Evolutionary conservation across 805 yeast species (phyloP).

Genomic region (Candida wancherniae): DNA sequence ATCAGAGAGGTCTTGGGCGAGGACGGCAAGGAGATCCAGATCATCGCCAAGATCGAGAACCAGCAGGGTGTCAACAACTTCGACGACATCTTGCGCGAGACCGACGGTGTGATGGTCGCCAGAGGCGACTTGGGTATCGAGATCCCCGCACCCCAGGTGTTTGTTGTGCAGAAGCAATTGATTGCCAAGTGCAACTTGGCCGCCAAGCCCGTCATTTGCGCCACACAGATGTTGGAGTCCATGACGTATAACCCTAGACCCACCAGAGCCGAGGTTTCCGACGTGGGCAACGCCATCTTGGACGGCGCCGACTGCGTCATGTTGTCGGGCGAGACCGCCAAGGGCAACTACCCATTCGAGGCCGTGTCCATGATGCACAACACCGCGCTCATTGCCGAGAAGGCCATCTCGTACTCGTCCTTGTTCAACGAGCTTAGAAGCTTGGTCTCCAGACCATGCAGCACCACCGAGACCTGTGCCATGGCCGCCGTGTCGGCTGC

Average conservation of each 20-base stretch:
- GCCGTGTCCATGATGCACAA: constrained; percentile 99
- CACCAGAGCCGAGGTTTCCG: constrained; percentile 99
- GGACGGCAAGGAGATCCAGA: constrained; percentile 93
- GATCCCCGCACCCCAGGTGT: constrained; percentile 98
- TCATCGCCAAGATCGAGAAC: constrained; percentile 96
- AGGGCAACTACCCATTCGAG: constrained; percentile 97
- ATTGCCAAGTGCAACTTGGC: constrained; percentile 99
- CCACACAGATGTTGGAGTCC: constrained; percentile 99
- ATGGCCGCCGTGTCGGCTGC: constrained; percentile 95
- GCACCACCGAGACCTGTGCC: constrained; percentile 94
- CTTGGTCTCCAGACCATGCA: constrained; percentile 81
- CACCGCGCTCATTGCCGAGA: constrained; percentile 93
- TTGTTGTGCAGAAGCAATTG: constrained; percentile 97
- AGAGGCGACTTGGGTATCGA: constrained; percentile 99
- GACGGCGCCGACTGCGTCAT: constrained; percentile 99
- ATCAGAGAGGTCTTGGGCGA: constrained; percentile 95
- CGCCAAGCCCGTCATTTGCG: constrained; percentile 99
- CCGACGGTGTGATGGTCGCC: constrained; percentile 99
- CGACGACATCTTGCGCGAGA: constrained; percentile 88
- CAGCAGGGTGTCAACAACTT: constrained; percentile 99
- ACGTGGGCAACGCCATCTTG: constrained; percentile 97
- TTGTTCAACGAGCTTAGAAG: constrained; percentile 84
- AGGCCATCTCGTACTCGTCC: constrained; percentile 85
- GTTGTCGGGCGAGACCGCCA: constrained; percentile 99
- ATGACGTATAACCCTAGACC: constrained; percentile 99